Evolutionary conservation across 345 rosid genomes (phyloP).

Genomic region (Brassica nigra): DNA sequence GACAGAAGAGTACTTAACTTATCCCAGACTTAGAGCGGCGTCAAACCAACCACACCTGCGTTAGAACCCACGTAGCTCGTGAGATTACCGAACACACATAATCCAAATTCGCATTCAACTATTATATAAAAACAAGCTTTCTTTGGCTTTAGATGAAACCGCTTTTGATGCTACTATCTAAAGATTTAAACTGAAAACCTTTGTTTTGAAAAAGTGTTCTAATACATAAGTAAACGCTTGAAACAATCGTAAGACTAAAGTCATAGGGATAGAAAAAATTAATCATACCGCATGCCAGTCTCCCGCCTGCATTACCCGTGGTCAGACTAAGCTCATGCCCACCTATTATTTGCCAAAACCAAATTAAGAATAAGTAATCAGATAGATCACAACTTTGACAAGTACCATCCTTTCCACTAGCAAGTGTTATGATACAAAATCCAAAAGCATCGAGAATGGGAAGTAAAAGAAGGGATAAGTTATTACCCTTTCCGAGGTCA

Average conservation of each 20-base stretch:
- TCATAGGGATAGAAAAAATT: not conserved
- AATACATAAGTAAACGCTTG: not conserved
- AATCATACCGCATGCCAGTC: conserved; percentile 92
- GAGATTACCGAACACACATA: conserved; percentile 6
- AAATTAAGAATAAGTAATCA: conserved; percentile 28
- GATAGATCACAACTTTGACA: conserved; percentile 1
- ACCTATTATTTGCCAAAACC: conserved; percentile 51
- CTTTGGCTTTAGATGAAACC: too few relatives aligned
- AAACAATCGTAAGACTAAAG: not conserved
- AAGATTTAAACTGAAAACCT: too few relatives aligned
- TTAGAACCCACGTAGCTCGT: conserved; percentile 7
- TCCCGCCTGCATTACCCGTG: conserved; percentile 99
- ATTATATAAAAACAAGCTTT: too few relatives aligned
- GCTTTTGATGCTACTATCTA: too few relatives aligned
- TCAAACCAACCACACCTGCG: conserved; percentile 43
- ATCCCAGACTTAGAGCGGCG: conserved; percentile 31
- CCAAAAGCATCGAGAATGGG: too few relatives aligned
- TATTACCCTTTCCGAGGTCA: conserved; percentile 90
- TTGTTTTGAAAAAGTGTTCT: too few relatives aligned
- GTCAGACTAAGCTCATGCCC: conserved; percentile 93
- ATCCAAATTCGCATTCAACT: not conserved
- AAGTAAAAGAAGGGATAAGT: too few relatives aligned
- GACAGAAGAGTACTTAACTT: conserved; percentile 19
- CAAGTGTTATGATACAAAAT: too few relatives aligned
- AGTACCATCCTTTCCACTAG: too few relatives aligned